Percentiles rank a stretch among this genome's conserved stretches.
Evolutionary conservation across 305 asterid genomes (phyloP).

Genomic region (Fraxinus albicans): DNA sequence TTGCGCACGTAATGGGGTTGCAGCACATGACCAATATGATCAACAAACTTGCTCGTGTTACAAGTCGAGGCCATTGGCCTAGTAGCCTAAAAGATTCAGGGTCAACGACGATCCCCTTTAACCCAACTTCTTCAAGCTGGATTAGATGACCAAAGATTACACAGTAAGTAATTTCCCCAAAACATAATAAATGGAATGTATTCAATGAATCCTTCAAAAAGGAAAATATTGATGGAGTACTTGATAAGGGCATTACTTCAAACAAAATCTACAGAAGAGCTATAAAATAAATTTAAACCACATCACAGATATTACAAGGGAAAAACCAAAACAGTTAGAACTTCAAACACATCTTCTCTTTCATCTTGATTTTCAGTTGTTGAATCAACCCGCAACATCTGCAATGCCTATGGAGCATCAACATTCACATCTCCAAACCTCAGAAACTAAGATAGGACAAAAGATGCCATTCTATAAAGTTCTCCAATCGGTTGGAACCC

Average conservation of each 20-base stretch:
- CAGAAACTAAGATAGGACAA: slow-evolving; percentile 6
- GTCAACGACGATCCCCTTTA: background rate
- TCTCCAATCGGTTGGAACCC: slow-evolving; percentile 11
- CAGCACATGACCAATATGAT: background rate
- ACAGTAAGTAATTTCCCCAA: background rate
- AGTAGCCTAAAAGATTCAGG: background rate
- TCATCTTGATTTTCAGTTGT: background rate
- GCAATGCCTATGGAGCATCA: background rate
- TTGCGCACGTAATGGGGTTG: background rate
- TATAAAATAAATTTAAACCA: background rate
- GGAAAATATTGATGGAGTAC: background rate
- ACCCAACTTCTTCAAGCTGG: background rate
- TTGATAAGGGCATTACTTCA: background rate
- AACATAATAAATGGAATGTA: background rate
- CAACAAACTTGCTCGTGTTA: background rate
- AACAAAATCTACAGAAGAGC: slow-evolving; percentile 1
- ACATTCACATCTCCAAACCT: background rate
- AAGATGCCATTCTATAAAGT: background rate
- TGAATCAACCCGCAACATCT: background rate
- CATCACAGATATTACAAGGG: background rate
- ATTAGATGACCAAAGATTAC: background rate
- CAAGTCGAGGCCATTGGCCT: background rate
- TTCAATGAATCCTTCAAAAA: background rate
- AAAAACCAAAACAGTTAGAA: background rate
- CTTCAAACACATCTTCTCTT: background rate